Evolutionary conservation across 495 filamentous ascomycete genomes (phyloP).

Genomic region (Annulohypoxylon moriforme): DNA sequence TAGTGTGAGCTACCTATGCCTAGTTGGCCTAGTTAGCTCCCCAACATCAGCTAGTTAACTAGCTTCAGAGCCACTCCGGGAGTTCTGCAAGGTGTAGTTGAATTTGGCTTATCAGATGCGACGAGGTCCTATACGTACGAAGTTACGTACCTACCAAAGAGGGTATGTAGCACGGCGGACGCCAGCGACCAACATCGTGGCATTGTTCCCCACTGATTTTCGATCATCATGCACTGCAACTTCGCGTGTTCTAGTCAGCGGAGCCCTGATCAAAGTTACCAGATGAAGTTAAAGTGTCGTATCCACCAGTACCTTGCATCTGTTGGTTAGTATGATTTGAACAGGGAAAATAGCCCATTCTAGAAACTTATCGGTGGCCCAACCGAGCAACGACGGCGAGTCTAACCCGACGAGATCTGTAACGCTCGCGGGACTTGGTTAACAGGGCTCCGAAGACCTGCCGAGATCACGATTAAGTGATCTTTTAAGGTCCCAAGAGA

Average conservation of each 20-base stretch:
- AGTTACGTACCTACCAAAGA: neutral
- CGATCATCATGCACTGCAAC: constrained; percentile 7
- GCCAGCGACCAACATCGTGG: neutral
- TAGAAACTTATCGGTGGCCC: constrained; percentile 5
- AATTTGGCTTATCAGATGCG: constrained; percentile 5
- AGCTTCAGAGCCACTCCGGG: neutral
- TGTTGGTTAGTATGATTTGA: neutral
- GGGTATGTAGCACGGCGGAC: neutral
- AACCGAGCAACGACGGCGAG: neutral
- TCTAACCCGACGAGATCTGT: neutral
- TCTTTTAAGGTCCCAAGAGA: neutral
- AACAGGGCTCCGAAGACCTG: neutral
- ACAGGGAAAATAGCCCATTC: neutral
- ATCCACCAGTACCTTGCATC: constrained; percentile 9
- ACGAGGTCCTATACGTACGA: neutral
- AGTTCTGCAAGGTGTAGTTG: neutral
- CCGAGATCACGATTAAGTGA: neutral
- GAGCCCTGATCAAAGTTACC: neutral
- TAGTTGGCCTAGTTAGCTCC: neutral
- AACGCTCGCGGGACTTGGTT: neutral
- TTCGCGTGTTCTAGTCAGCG: constrained; percentile 1
- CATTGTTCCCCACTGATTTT: neutral
- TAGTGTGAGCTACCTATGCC: neutral
- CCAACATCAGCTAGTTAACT: neutral
- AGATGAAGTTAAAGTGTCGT: neutral